Conservation (phyloP, 495 filamentous ascomycete species). For the Aspergillus sclerotiicarbonarius region DNA sequence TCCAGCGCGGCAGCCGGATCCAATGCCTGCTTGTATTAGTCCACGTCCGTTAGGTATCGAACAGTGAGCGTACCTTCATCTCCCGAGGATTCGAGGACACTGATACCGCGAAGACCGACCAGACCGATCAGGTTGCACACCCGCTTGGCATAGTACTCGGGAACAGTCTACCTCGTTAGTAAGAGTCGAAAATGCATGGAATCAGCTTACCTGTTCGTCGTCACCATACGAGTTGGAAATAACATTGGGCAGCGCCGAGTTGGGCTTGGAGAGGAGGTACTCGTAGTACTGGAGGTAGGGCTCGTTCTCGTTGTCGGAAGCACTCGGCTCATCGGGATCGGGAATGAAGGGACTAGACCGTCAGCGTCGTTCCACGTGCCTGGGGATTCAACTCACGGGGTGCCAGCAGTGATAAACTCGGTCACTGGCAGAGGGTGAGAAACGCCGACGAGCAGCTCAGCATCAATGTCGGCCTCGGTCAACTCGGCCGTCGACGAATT, state of each 20-base stretch:
- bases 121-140: conserved; percentile 68
- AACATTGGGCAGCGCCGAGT: conserved; percentile 59
- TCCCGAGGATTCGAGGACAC: conserved; percentile 61
- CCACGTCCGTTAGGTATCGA: neutral
- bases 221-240: conserved; percentile 73
- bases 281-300: conserved; percentile 65
- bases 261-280: conserved; percentile 54
- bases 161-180: conserved; percentile 52
- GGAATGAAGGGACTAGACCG: conserved; percentile 47
- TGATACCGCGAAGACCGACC: conserved; percentile 69
- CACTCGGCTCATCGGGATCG: conserved; percentile 54
- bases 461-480: conserved; percentile 66
- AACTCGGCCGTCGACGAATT: conserved; percentile 29
- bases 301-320: conserved; percentile 50
- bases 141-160: conserved; percentile 57
- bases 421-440: conserved; percentile 55
- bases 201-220: conserved; percentile 49
- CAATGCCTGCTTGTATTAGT: conserved; percentile 34
- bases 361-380: neutral
- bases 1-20: conserved; percentile 57
- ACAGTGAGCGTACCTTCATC: conserved; percentile 53
- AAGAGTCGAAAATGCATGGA: neutral
- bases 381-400: conserved; percentile 30
- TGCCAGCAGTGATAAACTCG: conserved; percentile 62
- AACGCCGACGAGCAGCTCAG: conserved; percentile 60